These are phyloP conservation scores for Vaccinium corymbosum DNA, from an alignment of 148 eudicot genomes.

Conservation along the genomic window DNA sequence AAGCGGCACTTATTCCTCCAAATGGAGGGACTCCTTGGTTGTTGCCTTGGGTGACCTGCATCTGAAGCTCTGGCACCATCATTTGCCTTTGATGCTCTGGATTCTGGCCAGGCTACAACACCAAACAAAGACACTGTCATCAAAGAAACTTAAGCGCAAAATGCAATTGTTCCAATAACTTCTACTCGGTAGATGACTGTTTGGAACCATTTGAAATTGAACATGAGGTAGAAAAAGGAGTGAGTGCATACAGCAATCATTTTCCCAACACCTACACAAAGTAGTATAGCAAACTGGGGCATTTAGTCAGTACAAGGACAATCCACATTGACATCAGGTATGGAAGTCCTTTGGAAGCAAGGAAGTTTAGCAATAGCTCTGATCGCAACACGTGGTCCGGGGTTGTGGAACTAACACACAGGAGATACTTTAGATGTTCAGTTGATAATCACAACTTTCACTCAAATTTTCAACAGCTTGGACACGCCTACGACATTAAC, in stretches of 20 bases:
- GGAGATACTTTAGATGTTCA: not conserved
- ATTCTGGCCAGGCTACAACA: slow-evolving; percentile 56
- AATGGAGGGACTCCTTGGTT: slow-evolving; percentile 51
- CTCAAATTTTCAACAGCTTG: slow-evolving; percentile 5
- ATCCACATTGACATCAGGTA: not conserved
- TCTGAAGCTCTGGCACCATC: slow-evolving; percentile 57
- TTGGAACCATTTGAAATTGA: not conserved
- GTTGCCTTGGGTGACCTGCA: slow-evolving; percentile 52
- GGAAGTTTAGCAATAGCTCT: not conserved
- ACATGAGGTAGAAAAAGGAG: not conserved
- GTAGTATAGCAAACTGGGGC: slow-evolving; percentile 1
- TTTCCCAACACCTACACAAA: not conserved
- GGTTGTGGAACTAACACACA: not conserved
- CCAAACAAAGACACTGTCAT: slow-evolving; percentile 12
- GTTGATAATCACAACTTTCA: not conserved
- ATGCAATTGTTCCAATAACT: not conserved
- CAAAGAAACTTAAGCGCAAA: not conserved
- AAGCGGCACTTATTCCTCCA: slow-evolving; percentile 44
- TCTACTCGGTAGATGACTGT: not conserved
- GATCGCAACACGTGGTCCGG: not conserved
- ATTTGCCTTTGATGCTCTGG: slow-evolving; percentile 68
- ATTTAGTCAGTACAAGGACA: not conserved
- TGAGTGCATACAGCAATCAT: not conserved
- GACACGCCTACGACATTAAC: slow-evolving; percentile 4
- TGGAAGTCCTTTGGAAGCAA: not conserved